Base-by-base conservation (phyloP, 169 alveolate species). In the Toxoplasma gondii region DNA sequence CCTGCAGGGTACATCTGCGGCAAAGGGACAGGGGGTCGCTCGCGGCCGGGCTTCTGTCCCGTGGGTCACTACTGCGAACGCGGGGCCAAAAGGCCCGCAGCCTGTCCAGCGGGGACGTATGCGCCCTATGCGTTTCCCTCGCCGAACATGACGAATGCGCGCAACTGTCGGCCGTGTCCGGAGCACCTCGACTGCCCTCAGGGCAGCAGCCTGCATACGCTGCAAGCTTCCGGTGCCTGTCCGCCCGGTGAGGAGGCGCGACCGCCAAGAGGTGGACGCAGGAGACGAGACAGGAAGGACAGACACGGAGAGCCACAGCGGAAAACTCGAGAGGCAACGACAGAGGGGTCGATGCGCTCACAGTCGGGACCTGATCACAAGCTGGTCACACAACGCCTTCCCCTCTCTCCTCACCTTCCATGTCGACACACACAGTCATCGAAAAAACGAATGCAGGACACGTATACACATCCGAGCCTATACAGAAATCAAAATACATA, bases 121-220 rank as follows among this genome's bases (percentile, higher is more conserved):
- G 54, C 90, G 69, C 90, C 90, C n/a, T 24, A 38, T 38, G 31
- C 53, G 69, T 9, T 43, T 36, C 90, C 90, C 4, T 16, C 67
- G 12, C 90, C 90, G 24, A 64, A 41, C n/a, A 44, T 44, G 90
- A 44, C 53, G 34, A 39, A 31, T 5, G 69, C 17, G 36, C 10
- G 39, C 53, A 44, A 82, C 17, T 82, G 90, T 67, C 19, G 1
- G 90, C 90, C 67, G n/a, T 82, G 90, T 38, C 90, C 90, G 19
- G 64, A 27, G 17, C 36, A 67, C 27, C 4, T 24, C 10, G 36
- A 29, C 69, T 82, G 90, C 27, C 90, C 53, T 22, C 38, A 19
- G 17, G 90, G 90, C 36, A 82, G 90, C 67, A 82, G 69, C 67
- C 38, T 43, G 31, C 31, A 82, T 4, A 16, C 27, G 69, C 43